A percentile compares a stretch with the other conserved stretches of the same genome.
These are phyloP conservation scores for Talaromyces adpressus DNA, from an alignment of 495 filamentous ascomycete species.

Conservation along the genomic window DNA sequence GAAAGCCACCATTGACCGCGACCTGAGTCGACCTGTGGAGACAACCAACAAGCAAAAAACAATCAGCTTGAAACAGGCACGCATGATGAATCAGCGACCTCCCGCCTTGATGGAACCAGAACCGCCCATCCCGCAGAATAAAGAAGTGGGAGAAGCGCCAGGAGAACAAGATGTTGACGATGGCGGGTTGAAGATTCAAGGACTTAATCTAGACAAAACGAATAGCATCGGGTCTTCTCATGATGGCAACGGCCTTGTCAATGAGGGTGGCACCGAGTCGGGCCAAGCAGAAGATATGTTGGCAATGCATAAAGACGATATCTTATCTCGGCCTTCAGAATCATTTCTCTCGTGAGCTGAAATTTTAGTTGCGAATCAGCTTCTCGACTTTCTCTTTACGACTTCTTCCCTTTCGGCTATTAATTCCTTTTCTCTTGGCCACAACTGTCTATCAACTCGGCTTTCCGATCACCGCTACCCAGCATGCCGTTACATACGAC, in stretches of 20 bases:
- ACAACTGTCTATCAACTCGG: neutral
- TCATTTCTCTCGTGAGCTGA: neutral
- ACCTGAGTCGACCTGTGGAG: slow-evolving; percentile 67
- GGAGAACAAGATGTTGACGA: slow-evolving; percentile 20
- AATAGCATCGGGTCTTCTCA: slow-evolving; percentile 14
- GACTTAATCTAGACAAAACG: slow-evolving; percentile 24
- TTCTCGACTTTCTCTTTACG: neutral
- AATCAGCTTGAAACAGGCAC: slow-evolving; percentile 79
- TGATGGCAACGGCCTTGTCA: slow-evolving; percentile 8
- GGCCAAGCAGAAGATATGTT: neutral
- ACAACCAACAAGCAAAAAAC: slow-evolving; percentile 95
- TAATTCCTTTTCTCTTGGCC: neutral
- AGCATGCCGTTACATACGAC: neutral
- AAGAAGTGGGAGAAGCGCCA: slow-evolving; percentile 7
- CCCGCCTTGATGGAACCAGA: slow-evolving; percentile 68
- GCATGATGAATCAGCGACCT: slow-evolving; percentile 74
- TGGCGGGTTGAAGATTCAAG: slow-evolving; percentile 27
- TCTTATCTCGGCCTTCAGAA: neutral
- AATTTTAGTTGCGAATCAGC: neutral
- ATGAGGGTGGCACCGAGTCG: neutral
- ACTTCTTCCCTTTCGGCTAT: neutral
- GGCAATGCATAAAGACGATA: neutral
- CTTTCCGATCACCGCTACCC: neutral
- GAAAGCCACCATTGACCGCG: slow-evolving; percentile 98
- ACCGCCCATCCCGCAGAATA: neutral